A percentile compares a stretch with the other conserved stretches of the same genome.
Conservation (phyloP, 305 asterid genomes). For the Fraxinus latifolia region DNA sequence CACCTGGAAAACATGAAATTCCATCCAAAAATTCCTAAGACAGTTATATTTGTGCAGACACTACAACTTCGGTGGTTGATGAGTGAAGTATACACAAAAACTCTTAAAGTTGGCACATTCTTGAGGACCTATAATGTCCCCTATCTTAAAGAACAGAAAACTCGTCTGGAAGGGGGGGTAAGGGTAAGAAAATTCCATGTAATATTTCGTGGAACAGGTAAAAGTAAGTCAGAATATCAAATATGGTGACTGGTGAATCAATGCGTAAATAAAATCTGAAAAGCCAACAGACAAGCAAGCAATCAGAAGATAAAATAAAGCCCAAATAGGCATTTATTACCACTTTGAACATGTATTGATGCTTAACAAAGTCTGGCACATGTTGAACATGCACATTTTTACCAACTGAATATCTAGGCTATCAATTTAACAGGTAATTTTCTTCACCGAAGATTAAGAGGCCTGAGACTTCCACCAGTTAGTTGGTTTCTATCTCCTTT, state of each 20-base stretch:
- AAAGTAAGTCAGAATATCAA: constrained; percentile 9
- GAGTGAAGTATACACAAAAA: neutral
- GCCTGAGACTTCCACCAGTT: constrained; percentile 9
- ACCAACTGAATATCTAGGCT: neutral
- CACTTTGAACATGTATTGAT: neutral
- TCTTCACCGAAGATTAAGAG: neutral
- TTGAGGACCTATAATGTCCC: neutral
- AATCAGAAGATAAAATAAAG: neutral
- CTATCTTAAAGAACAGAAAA: neutral
- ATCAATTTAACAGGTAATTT: neutral
- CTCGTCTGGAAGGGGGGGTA: neutral
- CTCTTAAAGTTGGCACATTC: neutral
- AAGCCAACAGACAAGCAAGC: constrained; percentile 14
- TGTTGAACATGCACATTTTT: neutral
- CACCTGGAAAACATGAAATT: constrained; percentile 9
- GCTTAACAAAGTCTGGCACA: neutral
- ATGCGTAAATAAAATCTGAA: neutral
- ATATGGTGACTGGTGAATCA: neutral
- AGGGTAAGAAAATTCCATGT: constrained; percentile 4
- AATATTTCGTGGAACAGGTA: neutral
- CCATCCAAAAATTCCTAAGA: neutral
- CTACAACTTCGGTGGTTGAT: neutral
- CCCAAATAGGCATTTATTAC: neutral
- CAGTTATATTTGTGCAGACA: neutral
- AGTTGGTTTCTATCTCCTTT: neutral